Evolutionary conservation across 495 filamentous ascomycete genomes (phyloP).

Genomic region (Terfezia boudieri): DNA sequence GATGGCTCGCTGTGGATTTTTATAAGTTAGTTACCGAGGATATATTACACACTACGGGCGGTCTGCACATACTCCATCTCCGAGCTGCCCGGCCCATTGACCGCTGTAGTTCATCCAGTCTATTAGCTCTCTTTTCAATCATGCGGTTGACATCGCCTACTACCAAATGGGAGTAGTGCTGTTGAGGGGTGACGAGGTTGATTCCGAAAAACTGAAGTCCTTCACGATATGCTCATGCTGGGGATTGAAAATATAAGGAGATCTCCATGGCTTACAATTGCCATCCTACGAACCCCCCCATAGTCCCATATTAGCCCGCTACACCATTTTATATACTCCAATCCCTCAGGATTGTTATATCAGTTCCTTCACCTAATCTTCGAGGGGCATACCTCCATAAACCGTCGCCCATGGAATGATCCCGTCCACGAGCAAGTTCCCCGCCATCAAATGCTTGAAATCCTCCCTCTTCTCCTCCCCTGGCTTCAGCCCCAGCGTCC

Average conservation of each 20-base stretch:
- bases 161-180: no score
- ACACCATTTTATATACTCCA: not conserved
- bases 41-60: no score
- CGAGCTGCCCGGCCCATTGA: slow-evolving; percentile 85
- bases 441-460: slow-evolving; percentile 53
- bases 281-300: slow-evolving; percentile 24
- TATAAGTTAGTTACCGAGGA: not conserved
- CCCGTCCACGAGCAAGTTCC: slow-evolving; percentile 50
- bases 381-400: slow-evolving; percentile 54
- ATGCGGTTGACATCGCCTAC: no score
- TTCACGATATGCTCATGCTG: no score
- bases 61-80: slow-evolving; percentile 37
- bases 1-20: slow-evolving; percentile 40
- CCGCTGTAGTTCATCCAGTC: slow-evolving; percentile 21
- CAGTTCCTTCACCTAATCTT: not conserved
- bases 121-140: no score
- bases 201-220: no score
- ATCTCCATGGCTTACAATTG: slow-evolving; percentile 27
- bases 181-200: no score
- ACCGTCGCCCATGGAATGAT: slow-evolving; percentile 97
- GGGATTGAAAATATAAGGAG: not conserved
- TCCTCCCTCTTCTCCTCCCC: slow-evolving; percentile 47
- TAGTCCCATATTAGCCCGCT: not conserved
- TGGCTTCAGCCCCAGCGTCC: slow-evolving; percentile 47
- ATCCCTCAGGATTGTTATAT: not conserved